Base-by-base conservation (phyloP, 2,329 filamentous ascomycete species). In the Pezicula carpinea region DNA sequence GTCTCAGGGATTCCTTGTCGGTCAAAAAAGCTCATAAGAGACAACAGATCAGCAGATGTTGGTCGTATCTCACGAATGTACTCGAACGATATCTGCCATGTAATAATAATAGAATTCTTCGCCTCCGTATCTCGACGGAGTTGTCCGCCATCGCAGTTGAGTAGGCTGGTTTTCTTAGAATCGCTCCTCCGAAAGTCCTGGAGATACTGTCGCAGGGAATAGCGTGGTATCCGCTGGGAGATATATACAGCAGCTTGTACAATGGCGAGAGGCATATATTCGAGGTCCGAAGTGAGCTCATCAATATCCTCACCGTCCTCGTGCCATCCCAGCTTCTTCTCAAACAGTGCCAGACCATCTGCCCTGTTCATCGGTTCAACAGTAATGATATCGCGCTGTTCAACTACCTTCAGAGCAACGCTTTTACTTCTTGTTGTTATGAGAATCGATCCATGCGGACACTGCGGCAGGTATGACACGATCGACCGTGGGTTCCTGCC, bases 21-120 rank as follows among this genome's bases (percentile, higher is more conserved):
- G 43, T 75, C 63, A 51, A 71, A 75, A 48, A 71, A 68, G 59
- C 70, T 72, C 66, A 75, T 69, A 5, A 75, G 60, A 1, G 69
- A 70, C 0, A 76, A 51, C 8, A 75, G 53, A 14, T 70, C 54
- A 3, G 71, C 62, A 7, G 72, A 73, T 4, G 61, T 61, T 5
- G 49, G 58, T 29, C 59, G 49, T n/a, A 54, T 54, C 3, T 54
- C 39, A 8, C 58, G 64, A 26, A 74, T 67, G 32, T 69, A 39
- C 18, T 65, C 52, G 44, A 67, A 65, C 0, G 60, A 63, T 31
- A 66, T 59, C 23, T 66, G 64, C 66, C 62, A 70, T n/a, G 64
- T 69, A 6, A 55, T 48, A 2, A 68, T 57, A 4, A 70, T 57
- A 0, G 66, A 64, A 43, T 70, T 66, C 29, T 56, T 56, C 14